A percentile compares a stretch with the other conserved stretches of the same genome.
Evolutionary conservation across 1,284 basidiomycete genomes (phyloP).

Genomic region (Rhodotorula sp.): DNA sequence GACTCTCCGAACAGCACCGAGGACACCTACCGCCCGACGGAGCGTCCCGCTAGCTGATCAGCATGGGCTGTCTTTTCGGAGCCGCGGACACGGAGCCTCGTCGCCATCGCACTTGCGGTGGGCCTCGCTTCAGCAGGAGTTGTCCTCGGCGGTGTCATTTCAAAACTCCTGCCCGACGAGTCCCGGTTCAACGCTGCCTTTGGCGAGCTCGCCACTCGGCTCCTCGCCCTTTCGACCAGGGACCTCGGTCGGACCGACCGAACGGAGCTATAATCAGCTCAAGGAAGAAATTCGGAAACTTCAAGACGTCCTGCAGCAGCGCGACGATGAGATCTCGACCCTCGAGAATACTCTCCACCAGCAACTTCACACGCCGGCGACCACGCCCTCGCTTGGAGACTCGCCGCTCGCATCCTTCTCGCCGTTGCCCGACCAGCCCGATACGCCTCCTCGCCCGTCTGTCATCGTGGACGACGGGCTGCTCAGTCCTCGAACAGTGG

Average conservation of each 20-base stretch:
- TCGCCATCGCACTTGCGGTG: slow-evolving; percentile 74
- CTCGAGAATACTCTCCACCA: slow-evolving; percentile 54
- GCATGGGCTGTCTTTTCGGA: slow-evolving; percentile 71
- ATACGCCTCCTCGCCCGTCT: background rate
- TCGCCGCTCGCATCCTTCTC: slow-evolving; percentile 2
- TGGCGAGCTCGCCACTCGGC: slow-evolving; percentile 11
- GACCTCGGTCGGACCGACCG: slow-evolving; percentile 26
- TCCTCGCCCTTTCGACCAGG: slow-evolving; percentile 21
- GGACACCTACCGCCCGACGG: slow-evolving; percentile 43
- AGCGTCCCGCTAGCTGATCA: slow-evolving; percentile 35
- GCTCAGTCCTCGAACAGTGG: slow-evolving; percentile 37
- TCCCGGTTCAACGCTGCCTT: slow-evolving; percentile 29
- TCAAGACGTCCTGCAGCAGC: slow-evolving; percentile 77
- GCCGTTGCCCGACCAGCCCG: slow-evolving; percentile 6
- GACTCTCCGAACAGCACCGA: background rate
- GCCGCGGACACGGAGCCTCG: slow-evolving; percentile 60
- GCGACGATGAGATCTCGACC: slow-evolving; percentile 76
- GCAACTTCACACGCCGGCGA: slow-evolving; percentile 18
- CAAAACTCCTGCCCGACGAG: slow-evolving; percentile 45
- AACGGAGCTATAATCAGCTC: slow-evolving; percentile 59
- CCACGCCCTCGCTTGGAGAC: background rate
- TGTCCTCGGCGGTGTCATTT: slow-evolving; percentile 75
- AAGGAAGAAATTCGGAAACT: slow-evolving; percentile 89
- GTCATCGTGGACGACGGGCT: slow-evolving; percentile 7
- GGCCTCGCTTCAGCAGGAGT: slow-evolving; percentile 91